Evolutionary conservation across 2,329 filamentous ascomycete species (phyloP).

Genomic region (Botryotinia convoluta): DNA sequence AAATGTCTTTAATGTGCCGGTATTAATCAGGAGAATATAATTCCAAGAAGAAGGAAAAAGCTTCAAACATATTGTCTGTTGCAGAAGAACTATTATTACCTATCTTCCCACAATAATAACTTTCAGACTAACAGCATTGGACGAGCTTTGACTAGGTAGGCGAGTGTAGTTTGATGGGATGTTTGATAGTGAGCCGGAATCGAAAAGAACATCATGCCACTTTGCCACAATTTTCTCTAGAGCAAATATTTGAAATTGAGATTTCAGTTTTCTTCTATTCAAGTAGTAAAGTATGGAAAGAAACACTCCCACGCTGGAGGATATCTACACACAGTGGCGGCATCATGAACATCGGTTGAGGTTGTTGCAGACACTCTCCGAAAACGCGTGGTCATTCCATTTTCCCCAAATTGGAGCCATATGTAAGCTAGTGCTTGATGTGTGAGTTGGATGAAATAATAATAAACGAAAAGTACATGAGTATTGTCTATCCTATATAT

Average conservation of each 20-base stretch:
- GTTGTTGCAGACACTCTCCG: background rate
- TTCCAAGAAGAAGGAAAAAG: background rate
- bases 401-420: background rate
- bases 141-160: background rate
- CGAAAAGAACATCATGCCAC: background rate
- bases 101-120: background rate
- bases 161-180: background rate
- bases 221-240: background rate
- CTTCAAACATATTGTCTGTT: background rate
- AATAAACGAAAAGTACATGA: background rate
- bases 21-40: background rate
- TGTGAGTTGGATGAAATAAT: background rate
- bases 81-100: background rate
- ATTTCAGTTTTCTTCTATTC: background rate
- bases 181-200: background rate
- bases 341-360: background rate
- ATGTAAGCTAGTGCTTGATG: background rate
- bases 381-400: background rate
- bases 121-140: background rate
- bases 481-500: background rate
- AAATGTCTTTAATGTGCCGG: background rate
- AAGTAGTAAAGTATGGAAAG: background rate
- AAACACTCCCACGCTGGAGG: too few relatives aligned
- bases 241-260: background rate
- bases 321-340: background rate